phyloP scores from a whole-genome alignment of 805 yeast species.

The Wickerhamiella kurtzmanii region DNA sequence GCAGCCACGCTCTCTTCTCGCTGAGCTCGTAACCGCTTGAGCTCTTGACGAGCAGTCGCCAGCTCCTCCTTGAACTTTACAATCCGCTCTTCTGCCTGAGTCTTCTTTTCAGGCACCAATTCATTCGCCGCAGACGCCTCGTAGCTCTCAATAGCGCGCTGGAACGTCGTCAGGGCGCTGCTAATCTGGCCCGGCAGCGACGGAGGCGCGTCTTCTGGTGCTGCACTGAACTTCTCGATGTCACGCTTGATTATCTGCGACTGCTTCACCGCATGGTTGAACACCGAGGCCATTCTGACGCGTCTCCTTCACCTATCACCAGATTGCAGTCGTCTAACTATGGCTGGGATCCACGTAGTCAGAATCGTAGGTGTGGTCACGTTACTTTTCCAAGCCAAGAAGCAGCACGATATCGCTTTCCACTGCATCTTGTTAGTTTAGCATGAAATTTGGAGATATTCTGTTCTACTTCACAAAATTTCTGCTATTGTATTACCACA shows the following conservation, averaged over 20 bases:
- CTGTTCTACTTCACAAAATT: too few species aligned
- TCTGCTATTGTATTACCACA: too few species aligned
- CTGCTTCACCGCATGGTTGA: slow-evolving; percentile 83
- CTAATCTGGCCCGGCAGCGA: slow-evolving; percentile 63
- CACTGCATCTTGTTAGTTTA: too few species aligned
- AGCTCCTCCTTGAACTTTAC: slow-evolving; percentile 36
- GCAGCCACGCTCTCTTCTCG: slow-evolving; percentile 42
- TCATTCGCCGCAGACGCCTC: slow-evolving; percentile 46
- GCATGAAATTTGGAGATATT: too few species aligned
- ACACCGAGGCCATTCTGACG: slow-evolving; percentile 52
- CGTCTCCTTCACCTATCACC: not conserved
- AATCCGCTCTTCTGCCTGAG: slow-evolving; percentile 49
- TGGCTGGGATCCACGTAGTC: not conserved
- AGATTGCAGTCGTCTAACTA: not conserved
- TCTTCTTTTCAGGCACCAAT: slow-evolving; percentile 37
- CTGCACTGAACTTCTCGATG: slow-evolving; percentile 41
- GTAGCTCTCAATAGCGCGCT: slow-evolving; percentile 63
- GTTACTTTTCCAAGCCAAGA: not conserved
- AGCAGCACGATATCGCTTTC: too few species aligned
- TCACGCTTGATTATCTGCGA: slow-evolving; percentile 60
- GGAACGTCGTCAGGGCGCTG: slow-evolving; percentile 64
- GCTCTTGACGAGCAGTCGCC: slow-evolving; percentile 35
- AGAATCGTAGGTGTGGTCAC: not conserved
- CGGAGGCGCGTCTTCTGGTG: slow-evolving; percentile 55
- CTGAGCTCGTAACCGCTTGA: slow-evolving; percentile 39